Percentiles rank a stretch among this genome's conserved stretches.
These are phyloP conservation scores for Cryptosporidium meleagridis DNA, from an alignment of 169 alveolate genomes.

Conservation along the genomic window DNA sequence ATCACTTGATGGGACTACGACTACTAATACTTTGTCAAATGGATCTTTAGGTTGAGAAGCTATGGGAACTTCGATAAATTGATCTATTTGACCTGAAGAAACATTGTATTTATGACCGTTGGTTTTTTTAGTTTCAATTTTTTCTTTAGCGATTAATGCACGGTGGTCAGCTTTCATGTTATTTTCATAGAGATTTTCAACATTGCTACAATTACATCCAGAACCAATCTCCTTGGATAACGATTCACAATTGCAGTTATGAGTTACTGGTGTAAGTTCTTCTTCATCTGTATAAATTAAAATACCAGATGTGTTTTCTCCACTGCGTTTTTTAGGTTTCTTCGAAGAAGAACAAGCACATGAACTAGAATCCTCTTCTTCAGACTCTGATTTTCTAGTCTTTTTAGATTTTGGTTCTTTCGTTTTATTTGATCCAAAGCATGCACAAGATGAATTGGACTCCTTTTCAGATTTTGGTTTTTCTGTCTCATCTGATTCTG, in stretches of 20 bases:
- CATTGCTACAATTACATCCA: constrained; percentile 19
- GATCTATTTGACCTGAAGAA: neutral
- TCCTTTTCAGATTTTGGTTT: neutral
- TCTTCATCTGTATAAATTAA: neutral
- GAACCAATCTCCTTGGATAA: constrained; percentile 6
- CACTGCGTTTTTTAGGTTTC: neutral
- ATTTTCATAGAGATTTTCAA: neutral
- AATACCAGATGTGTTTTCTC: neutral
- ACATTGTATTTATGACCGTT: neutral
- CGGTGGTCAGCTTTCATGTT: neutral
- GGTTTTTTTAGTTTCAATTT: neutral
- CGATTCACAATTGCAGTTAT: constrained; percentile 24
- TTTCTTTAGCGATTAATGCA: neutral
- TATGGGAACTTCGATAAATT: neutral
- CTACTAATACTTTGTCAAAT: neutral
- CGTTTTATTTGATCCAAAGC: neutral
- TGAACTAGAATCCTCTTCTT: neutral
- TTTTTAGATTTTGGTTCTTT: neutral
- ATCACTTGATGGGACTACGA: neutral
- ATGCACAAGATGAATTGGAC: neutral
- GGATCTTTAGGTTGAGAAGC: neutral
- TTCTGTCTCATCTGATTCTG: neutral
- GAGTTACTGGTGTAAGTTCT: neutral
- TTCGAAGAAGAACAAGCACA: constrained; percentile 5
- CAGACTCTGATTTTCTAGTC: neutral